A percentile compares a stretch with the other conserved stretches of the same genome.
These are phyloP conservation scores for Usnea hakonensis DNA, from an alignment of 495 filamentous ascomycete species.

Conservation along the genomic window DNA sequence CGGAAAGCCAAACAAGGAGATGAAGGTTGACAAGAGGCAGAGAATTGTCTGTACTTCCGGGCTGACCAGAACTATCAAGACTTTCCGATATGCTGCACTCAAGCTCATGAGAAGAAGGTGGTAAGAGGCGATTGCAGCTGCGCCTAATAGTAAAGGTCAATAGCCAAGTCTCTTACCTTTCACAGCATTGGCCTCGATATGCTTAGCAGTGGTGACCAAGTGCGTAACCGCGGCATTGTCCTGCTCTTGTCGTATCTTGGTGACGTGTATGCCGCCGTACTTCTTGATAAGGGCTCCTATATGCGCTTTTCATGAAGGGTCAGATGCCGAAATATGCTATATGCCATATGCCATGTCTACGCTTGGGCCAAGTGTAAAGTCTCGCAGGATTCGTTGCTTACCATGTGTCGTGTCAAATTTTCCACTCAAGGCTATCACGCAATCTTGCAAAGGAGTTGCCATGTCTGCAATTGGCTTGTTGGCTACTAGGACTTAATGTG, in stretches of 20 bases:
- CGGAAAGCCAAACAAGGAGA: not conserved
- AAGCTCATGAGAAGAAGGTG: not conserved
- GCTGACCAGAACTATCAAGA: not conserved
- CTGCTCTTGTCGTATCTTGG: conserved; percentile 32
- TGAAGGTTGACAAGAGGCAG: conserved; percentile 20
- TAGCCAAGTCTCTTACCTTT: not conserved
- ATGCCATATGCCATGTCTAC: not conserved
- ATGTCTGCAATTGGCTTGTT: conserved; percentile 17
- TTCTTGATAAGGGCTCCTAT: conserved; percentile 34
- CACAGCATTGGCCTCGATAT: not conserved
- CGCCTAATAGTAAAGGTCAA: not conserved
- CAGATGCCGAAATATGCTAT: not conserved
- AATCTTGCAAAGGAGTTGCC: conserved; percentile 35
- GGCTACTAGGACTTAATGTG: not conserved
- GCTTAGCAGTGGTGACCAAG: conserved; percentile 34
- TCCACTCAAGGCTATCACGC: conserved; percentile 53
- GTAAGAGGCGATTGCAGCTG: not conserved
- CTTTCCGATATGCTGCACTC: not conserved
- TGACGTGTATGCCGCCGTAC: conserved; percentile 43
- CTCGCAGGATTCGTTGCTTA: conserved; percentile 29
- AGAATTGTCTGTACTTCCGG: conserved; percentile 25
- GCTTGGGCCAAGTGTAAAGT: not conserved
- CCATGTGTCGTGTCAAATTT: conserved; percentile 50
- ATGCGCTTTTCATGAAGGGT: conserved; percentile 26
- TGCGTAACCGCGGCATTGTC: conserved; percentile 43